Base-by-base conservation (phyloP, 768 basidiomycete genomes). In the Leccinum boreale region DNA sequence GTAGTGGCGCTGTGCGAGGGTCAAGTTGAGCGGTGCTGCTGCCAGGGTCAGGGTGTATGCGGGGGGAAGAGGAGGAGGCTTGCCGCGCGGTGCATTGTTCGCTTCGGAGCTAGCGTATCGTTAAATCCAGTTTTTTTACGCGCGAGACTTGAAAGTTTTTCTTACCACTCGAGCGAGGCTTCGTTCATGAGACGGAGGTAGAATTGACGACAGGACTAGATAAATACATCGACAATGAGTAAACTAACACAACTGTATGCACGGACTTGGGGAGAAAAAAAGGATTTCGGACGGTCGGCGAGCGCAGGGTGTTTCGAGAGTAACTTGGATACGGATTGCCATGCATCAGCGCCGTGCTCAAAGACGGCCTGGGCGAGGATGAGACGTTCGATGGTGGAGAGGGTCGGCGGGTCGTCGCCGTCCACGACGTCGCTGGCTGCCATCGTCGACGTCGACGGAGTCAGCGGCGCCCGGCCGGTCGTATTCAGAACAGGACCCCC, bases 321-420 rank as follows among this genome's bases (percentile, higher is more conserved):
- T 7, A 89, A 62, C 45, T 80, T 80, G 21, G 89, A 79, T 9
- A 95, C 83, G 6, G 78, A 71, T 35, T 78, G 66, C 94, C 94
- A 94, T 4, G 79, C 79, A 48, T 79, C 74, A 35, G 84, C 77
- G 14, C 94, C 93, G 56, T 87, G 78, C 67, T 94, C 90, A 73
- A 90, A 90, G 45, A 92, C 86, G 0, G 92, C 86, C 73, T 97
- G 94, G 2, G 93, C 85, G 50, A 96, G 81, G 28, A 97, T 74
- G 51, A 97, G 86, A 56, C 83, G 79, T 74, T 95, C 92, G 53
- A 89, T 69, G 50, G 73, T 79, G 61, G 65, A 64, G 36, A 71
- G 69, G 57, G 42, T 2, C 1, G 6, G 24, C 50, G 23, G 59
- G 7, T 3, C 60, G 58, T 62, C 60, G 62, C 56, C 63, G 45